Conservation (phyloP, 2,329 filamentous ascomycete genomes). For the Verticillium longisporum region DNA sequence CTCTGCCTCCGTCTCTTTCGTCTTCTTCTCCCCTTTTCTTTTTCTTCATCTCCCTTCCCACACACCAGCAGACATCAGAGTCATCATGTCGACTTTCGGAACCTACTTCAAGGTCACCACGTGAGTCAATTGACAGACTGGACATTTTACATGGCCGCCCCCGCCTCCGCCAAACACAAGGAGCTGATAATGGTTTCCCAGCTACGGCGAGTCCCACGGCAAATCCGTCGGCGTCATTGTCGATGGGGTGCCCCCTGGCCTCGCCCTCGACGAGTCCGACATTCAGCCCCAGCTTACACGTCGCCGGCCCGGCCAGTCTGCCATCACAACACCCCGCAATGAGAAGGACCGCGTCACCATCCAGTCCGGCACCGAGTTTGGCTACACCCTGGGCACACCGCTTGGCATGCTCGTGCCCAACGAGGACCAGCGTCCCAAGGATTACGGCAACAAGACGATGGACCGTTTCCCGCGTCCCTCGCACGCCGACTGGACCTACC, state of each 20-base stretch:
- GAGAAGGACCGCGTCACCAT: conserved; percentile 91
- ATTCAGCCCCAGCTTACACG: conserved; percentile 95
- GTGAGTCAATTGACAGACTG: conserved; percentile 37
- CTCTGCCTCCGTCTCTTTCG: background rate
- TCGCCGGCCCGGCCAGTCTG: conserved; percentile 80
- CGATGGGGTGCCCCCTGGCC: conserved; percentile 83
- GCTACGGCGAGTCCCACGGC: conserved; percentile 68
- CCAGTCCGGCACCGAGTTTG: conserved; percentile 86
- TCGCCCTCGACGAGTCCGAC: conserved; percentile 76
- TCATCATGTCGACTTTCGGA: conserved; percentile 81
- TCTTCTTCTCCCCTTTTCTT: background rate
- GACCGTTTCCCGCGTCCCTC: conserved; percentile 84
- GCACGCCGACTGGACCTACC: conserved; percentile 95
- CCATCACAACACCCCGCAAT: conserved; percentile 84
- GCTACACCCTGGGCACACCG: conserved; percentile 82
- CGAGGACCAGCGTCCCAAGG: conserved; percentile 85
- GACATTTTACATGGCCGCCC: too few relatives aligned
- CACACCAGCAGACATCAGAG: conserved; percentile 3
- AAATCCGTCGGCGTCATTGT: conserved; percentile 91
- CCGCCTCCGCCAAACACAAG: too few relatives aligned
- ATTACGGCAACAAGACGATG: conserved; percentile 88
- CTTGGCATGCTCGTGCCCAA: conserved; percentile 85
- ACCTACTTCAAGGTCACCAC: conserved; percentile 76
- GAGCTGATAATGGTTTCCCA: conserved; percentile 11
- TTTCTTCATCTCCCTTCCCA: background rate